Evolutionary conservation across 768 basidiomycete species (phyloP), one percentile per base, ranked within the genome.

Genomic region (Pseudohyphozyma bogoriensis): DNA sequence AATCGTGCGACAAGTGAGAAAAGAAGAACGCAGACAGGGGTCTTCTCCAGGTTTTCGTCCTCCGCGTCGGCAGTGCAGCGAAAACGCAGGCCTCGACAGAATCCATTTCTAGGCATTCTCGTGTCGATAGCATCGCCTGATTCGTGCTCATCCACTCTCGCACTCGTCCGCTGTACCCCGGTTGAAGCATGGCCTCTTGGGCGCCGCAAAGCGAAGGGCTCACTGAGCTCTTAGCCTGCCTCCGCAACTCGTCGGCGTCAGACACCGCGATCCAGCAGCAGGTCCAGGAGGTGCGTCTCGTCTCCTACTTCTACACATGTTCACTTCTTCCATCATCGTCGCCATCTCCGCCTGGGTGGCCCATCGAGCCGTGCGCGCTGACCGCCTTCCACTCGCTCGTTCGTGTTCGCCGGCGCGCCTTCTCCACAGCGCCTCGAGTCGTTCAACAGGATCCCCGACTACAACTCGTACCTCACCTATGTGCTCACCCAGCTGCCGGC

Each of bases 401-500:
- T 33, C 1, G 0, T 46, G 31, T 44, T 31, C 37, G 53, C 24
- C 35, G 40, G 37, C 20, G 2, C 36, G 16, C 29, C 22, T 40
- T 33, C 50, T 42, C 58, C 33, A 47, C 62, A 77, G 75, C 74
- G 74, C 13, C 68, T 76, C 35, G 72, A 74, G 39, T 69, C 72
- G 58, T 73, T 77, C 59, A 69, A 69, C 62, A 52, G 63, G 50
- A 52, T 68, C 20, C 64, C 67, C 29, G 67, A 66, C 36, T 68
- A 65, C 64, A 68, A 68, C 55, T 56, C 52, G 32, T 97, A 99
- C 80, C 84, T 99, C 65, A 87, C 87, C 26, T 88, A 92, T 73
- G 91, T 96, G 77, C 83, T 97, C 65, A 83, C 85, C 59, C 79
- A 80, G 47, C 24, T 87, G 78, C 79, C 84, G 2, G 79, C 82